These are phyloP conservation scores for Wickerhamomyces bovis DNA, from an alignment of 805 yeast genomes.

Conservation along the genomic window DNA sequence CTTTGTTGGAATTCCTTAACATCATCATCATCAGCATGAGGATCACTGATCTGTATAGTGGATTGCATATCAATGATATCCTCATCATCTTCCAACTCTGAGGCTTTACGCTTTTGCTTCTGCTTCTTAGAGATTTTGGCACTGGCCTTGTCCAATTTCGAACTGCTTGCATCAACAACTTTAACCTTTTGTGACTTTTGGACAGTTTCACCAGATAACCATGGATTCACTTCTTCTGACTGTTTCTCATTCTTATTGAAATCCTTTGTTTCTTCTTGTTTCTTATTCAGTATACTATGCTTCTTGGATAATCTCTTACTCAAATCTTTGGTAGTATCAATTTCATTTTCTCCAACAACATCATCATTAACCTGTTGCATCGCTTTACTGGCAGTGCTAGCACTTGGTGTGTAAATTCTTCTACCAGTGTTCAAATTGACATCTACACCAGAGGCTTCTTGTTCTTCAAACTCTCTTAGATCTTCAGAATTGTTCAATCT, in stretches of 20 bases:
- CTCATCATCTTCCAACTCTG: constrained; percentile 32
- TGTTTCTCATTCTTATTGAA: constrained; percentile 1
- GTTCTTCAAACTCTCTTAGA: constrained; percentile 27
- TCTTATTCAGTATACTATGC: constrained; percentile 9
- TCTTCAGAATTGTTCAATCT: constrained; percentile 44
- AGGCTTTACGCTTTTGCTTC: constrained; percentile 28
- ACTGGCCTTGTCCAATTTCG: constrained; percentile 41
- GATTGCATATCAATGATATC: constrained; percentile 40
- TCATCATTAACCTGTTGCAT: constrained; percentile 31
- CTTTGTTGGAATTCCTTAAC: constrained; percentile 65
- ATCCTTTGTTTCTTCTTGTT: constrained; percentile 7
- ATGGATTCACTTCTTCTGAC: constrained; percentile 37
- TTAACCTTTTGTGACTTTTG: constrained; percentile 41
- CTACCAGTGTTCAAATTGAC: constrained; percentile 65
- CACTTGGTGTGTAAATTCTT: constrained; percentile 66
- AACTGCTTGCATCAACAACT: constrained; percentile 44
- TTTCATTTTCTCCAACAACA: constrained; percentile 39
- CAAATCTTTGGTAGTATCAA: constrained; percentile 45
- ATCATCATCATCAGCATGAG: constrained; percentile 32
- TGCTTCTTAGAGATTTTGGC: constrained; percentile 18
- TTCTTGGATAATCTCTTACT: constrained; percentile 31
- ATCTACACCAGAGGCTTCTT: constrained; percentile 38
- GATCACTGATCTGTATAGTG: constrained; percentile 49
- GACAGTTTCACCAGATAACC: constrained; percentile 36
- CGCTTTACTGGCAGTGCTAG: constrained; percentile 23